Base-by-base conservation (phyloP, 2,329 filamentous ascomycete genomes). In the Cadophora luteo-olivacea region DNA sequence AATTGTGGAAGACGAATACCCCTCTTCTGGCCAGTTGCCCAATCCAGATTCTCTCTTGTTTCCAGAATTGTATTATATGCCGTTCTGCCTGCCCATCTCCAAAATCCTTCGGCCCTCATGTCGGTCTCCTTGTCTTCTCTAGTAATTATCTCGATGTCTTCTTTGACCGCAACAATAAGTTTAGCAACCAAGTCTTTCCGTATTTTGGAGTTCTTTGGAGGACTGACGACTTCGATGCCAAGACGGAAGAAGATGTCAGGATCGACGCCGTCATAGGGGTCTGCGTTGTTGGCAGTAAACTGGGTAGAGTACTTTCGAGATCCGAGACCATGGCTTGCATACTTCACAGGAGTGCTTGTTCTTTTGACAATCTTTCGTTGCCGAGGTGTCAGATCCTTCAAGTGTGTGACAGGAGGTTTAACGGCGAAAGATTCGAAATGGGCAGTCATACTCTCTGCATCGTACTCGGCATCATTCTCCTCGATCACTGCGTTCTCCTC, bases 21-120 rank as follows among this genome's bases (percentile, higher is more conserved):
- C 36, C 54, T 76, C 63, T 75, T 77, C 48, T 76, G 74, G 12
- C 75, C 75, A 12, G 74, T 77, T 4, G 74, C 74, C 75, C 75
- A 77, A 63, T 77, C 75, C 5, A 76, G 63, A 2, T 65, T 66
- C 33, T 74, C 60, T 25, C 73, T 70, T 5, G 64, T 73, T n/a
- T 68, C 54, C 36, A 62, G 38, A 12, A 77, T 77, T 1, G 69
- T 58, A 11, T 72, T 51, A 33, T 68, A 74, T 3, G 72, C 74
- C 8, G 66, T 70, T 24, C 71, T 74, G 8, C 75, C 77, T 25
- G 76, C 76, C 74, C 75, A 78, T 61, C 76, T 70, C 73, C 74
- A 77, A 61, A 78, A 78, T 2, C 76, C 76, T 38, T 72, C 72
- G 41, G 75, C 72, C 63, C 76, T 72, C 32, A 75, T 68, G 1